Base-by-base conservation (phyloP, 2,329 filamentous ascomycete genomes). In the Calonectria multiphialidica region DNA sequence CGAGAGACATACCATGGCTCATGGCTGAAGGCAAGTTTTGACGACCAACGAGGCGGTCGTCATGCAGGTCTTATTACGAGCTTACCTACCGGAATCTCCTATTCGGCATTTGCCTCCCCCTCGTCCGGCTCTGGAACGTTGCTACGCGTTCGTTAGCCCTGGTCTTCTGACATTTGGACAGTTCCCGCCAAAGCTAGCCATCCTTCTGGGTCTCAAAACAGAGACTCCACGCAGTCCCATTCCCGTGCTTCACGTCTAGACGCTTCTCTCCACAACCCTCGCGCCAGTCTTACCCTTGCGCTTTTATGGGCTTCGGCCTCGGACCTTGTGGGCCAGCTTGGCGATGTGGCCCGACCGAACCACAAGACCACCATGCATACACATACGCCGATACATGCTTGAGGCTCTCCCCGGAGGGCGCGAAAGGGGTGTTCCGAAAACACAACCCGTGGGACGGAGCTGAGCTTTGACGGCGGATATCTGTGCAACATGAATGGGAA, bases 391-490 rank as follows among this genome's bases (percentile, higher is more conserved):
- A 33, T 33, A 55, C 45, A 33, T 44, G 5, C 16, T 47, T 40
- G 28, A 63, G 50, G n/a, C 50, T 63, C 9, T 47, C 40, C 37
- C 16, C 59, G 23, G 18, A 12, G 40, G 37, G 42, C 37, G 25
- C 15, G 47, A 47, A 45, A 50, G 62, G 62, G 45, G 44, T 47
- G 40, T 49, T 64, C 61, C 28, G 40, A 21, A 21, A 35, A 55
- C 30, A 28, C 50, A 61, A 28, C 33, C 25, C 42, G 18, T 64
- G 5, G 61, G 33, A 66, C 63, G 28, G 35, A 66, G 63, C 63
- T 66, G 62, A 65, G 44, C 45, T 42, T 50, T 65, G 63, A 66
- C 63, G 47, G 63, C 63, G 63, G 63, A 35, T 55, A 66, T 30
- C n/a, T 55, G 47, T 66, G 47, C 30, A 12, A 66, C 63, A 30